phyloP scores from a whole-genome alignment of 2,329 filamentous ascomycete genomes.

The Dactylellina haptotyla region DNA sequence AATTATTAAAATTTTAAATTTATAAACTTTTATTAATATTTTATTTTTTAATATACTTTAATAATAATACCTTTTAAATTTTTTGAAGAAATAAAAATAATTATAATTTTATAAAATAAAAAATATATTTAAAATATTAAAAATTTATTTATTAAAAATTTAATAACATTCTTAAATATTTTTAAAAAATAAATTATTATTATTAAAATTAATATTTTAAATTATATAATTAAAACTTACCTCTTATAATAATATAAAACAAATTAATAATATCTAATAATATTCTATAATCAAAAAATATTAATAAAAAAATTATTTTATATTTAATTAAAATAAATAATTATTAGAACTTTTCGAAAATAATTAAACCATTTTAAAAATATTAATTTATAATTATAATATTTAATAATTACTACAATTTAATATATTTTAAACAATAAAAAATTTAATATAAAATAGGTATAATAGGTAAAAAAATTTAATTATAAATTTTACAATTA shows the following conservation, averaged over 20 bases:
- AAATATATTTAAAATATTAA: background rate
- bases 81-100: slow-evolving; percentile 1
- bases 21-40: slow-evolving; percentile 1
- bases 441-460: slow-evolving; percentile 1
- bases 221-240: background rate
- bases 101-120: background rate
- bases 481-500: slow-evolving; percentile 3
- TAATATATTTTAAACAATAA: background rate
- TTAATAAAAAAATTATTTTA: background rate
- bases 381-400: slow-evolving; percentile 3
- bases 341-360: background rate
- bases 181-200: background rate
- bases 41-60: background rate
- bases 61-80: background rate
- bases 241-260: background rate
- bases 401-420: background rate
- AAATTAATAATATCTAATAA: background rate
- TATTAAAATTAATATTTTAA: background rate
- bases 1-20: background rate
- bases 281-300: background rate
- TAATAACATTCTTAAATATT: background rate
- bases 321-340: too few species aligned
- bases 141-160: background rate
- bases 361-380: slow-evolving; percentile 2
- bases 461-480: background rate